phyloP scores from a whole-genome alignment of 2,329 filamentous ascomycete species.

The Alternaria sp. region DNA sequence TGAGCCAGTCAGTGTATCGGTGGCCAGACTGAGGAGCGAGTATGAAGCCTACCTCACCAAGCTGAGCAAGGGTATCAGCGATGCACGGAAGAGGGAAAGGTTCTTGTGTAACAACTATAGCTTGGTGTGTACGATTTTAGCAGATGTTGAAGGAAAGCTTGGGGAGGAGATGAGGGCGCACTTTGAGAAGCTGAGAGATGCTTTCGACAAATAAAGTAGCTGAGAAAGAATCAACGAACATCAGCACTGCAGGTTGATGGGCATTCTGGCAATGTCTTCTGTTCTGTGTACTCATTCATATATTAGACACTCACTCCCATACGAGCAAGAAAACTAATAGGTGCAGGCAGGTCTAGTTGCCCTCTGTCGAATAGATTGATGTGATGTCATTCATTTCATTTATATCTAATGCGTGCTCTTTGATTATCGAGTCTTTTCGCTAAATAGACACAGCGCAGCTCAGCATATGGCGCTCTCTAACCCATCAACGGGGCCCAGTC shows the following conservation, averaged over 20 bases:
- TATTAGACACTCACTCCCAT: background rate
- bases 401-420: background rate
- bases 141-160: constrained; percentile 72
- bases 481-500: constrained; percentile 28
- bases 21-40: constrained; percentile 78
- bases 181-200: constrained; percentile 68
- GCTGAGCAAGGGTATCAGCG: constrained; percentile 75
- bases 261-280: background rate
- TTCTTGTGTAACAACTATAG: constrained; percentile 98
- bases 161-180: constrained; percentile 76
- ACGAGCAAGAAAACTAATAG: background rate
- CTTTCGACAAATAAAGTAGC: constrained; percentile 36
- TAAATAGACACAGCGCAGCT: background rate
- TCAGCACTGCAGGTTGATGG: background rate
- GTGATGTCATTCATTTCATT: background rate
- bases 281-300: background rate
- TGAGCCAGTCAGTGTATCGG: constrained; percentile 84
- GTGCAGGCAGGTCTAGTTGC: background rate
- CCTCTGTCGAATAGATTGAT: background rate
- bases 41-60: constrained; percentile 83
- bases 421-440: background rate
- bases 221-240: background rate
- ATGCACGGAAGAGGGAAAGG: constrained; percentile 79
- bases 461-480: background rate
- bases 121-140: constrained; percentile 88